Conservation (phyloP, 345 rosid species). For the Cardamine resedifolia region DNA sequence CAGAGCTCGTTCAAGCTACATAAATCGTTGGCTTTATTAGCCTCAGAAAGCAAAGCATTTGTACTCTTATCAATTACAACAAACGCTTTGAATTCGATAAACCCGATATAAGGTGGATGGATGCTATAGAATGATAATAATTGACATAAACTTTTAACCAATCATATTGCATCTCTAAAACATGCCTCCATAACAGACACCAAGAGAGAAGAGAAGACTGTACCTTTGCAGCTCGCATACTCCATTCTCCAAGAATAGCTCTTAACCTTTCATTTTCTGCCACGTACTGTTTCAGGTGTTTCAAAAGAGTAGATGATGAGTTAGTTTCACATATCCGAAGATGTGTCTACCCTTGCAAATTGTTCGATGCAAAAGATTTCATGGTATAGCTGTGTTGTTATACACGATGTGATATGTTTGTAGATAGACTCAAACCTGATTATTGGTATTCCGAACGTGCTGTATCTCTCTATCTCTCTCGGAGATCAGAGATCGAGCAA, state of each 20-base stretch:
- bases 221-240: constrained; percentile 95
- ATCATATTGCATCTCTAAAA: constrained; percentile 8
- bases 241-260: constrained; percentile 97
- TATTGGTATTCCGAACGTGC: constrained; percentile 69
- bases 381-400: neutral
- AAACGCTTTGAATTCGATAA: neutral
- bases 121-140: neutral
- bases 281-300: constrained; percentile 57
- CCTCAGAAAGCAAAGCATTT: neutral
- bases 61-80: too few species aligned
- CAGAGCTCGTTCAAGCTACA: constrained; percentile 85
- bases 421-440: constrained; percentile 54
- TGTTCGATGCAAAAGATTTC: neutral
- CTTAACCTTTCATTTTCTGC: constrained; percentile 95
- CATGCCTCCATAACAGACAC: neutral
- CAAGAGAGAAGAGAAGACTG: neutral
- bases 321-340: neutral
- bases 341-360: constrained; percentile 3
- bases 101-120: neutral
- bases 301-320: neutral
- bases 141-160: neutral
- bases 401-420: neutral
- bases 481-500: constrained; percentile 85
- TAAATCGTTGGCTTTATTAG: constrained; percentile 4
- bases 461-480: constrained; percentile 91